Evolutionary conservation across 148 eudicot species (phyloP), one percentile per base, ranked within the genome.

Genomic region (Salicornia ramosissima): DNA sequence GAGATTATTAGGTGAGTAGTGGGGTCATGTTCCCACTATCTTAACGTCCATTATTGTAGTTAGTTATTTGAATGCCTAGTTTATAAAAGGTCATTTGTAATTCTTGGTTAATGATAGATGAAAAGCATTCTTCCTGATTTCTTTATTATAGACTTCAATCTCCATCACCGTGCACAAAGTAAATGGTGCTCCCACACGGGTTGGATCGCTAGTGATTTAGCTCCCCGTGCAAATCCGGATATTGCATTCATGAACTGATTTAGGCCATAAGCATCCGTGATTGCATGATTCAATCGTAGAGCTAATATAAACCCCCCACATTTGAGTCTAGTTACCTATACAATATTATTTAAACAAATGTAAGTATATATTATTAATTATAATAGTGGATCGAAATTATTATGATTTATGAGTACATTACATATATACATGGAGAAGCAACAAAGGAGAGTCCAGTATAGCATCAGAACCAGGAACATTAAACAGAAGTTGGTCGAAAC

Each of bases 171-270:
- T 2, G 85, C 82, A 7, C 71, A 9, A 0, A 82, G 72, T 40
- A 46, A 75, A 50, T 75, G 72, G 10, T 82, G 79, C 9, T 82
- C 79, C 85, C 85, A 82, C 26, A 76, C 78, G 0, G 85, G 85
- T 5, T 21, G 13, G 18, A 70, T 28, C 1, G 82, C 68, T 0
- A 68, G 77, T 1, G 61, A 28, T 2, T 19, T 15, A 0, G 70
- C 69, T 2, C 79, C 85, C 29, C 77, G 82, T 2, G 82, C 75
- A 0, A 79, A 42, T 22, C 79, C 85, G 5, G 80, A 74, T 24
- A 82, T 51, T 22, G 85, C 82, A 33, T 73, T 75, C 71, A 82
- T 69, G 75, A 79, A 82, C 26, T 43, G 78, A 45, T 72, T 67
- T 19, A 82, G 18, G 0, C 85, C 82, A 4, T 65, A 43, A 28